Evolutionary conservation across 2,329 filamentous ascomycete species (phyloP).

Genomic region (Phyllosticta ampelicida): DNA sequence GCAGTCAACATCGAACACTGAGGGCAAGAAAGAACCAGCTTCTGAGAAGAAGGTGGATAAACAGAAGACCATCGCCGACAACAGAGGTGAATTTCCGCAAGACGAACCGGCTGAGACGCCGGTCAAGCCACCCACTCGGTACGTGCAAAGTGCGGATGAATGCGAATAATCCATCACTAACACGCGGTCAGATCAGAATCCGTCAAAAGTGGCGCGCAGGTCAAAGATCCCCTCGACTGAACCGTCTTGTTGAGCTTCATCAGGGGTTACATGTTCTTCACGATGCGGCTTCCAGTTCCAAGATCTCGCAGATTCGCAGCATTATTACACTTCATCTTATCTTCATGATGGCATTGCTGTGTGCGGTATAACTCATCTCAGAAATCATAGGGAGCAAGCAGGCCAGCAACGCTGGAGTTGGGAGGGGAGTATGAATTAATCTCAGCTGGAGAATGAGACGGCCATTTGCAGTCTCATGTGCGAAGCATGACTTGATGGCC

Average conservation of each 20-base stretch:
- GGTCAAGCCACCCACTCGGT: constrained; percentile 1
- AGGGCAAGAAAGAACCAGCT: constrained; percentile 2
- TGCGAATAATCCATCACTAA: background rate
- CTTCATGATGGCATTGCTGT: background rate
- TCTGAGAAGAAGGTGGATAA: background rate
- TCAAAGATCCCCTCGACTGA: constrained; percentile 10
- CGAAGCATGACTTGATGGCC: background rate
- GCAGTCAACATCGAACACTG: background rate
- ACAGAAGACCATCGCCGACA: background rate
- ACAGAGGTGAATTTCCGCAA: background rate
- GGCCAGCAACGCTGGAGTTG: background rate
- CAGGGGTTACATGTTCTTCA: background rate
- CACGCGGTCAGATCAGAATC: background rate
- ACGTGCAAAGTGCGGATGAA: background rate
- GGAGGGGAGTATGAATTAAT: background rate
- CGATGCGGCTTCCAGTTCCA: background rate
- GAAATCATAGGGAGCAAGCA: background rate
- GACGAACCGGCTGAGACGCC: constrained; percentile 3
- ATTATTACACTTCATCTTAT: background rate
- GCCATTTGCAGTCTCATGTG: background rate
- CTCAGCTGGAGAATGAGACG: background rate
- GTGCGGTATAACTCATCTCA: background rate
- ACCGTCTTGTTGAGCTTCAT: background rate
- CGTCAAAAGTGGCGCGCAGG: background rate
- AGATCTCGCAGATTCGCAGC: background rate